Base-by-base conservation (phyloP, 2,329 filamentous ascomycete species). In the Helotiales sp. region DNA sequence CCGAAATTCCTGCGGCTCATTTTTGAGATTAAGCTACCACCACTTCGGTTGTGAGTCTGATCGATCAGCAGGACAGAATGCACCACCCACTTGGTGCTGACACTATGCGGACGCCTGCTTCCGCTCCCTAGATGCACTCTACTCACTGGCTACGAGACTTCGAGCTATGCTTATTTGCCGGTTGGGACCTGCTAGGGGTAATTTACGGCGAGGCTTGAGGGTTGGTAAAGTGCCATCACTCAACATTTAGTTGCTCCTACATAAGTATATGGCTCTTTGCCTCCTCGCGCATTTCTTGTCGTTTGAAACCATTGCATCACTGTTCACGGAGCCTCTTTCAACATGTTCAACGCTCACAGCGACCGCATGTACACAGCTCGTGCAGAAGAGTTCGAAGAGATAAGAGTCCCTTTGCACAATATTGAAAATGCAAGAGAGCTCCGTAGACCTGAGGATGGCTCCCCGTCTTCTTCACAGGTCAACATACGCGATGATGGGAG, bases 401-500 rank as follows among this genome's bases (percentile, higher is more conserved):
- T 61, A 61, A 69, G 58, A 28, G 67, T 72, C 54, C 73, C 72
- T 58, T 65, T 75, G 22, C 73, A 76, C 61, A 73, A 74, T 61
- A 62, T 70, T 24, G 69, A 70, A 57, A 57, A 71, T 28, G 64
- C 58, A 43, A 62, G 64, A 40, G 69, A 72, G 34, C 58, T 50
- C 28, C 65, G 65, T 37, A 37, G 64, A 22, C 37, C 65, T 2
- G 69, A 70, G 32, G 71, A 71, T 10, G 24, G 45, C 2, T 68
- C 69, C 20, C 40, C 58, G 3, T 65, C 70, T 10, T 64, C 68
- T n/a, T 64, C 61, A 32, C 49, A 57, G 37, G n/a, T 34, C 17
- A 65, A 68, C 40, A 57, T n/a, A 2, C 59, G 62, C 13, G 61
- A 69, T 32, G 80, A 81, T 58, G 86, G 87, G 37, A 87, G 85